phyloP scores from a whole-genome alignment of 371 early-diverging fungal species.

The Sporodiniella umbellata region DNA sequence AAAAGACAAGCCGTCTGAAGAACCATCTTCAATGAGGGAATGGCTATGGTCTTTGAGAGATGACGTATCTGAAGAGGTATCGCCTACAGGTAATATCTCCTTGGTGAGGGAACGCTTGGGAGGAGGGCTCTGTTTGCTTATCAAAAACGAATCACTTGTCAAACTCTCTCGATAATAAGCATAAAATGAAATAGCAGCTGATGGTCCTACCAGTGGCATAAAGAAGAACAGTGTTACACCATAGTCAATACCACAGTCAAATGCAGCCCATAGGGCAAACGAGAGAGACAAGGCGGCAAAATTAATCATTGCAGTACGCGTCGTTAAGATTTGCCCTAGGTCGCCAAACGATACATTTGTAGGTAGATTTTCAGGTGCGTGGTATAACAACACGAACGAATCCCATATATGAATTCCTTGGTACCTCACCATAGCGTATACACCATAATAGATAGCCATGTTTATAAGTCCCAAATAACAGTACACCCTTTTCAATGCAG shows the following conservation, averaged over 20 bases:
- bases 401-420: constrained; percentile 19
- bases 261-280: constrained; percentile 16
- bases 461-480: constrained; percentile 19
- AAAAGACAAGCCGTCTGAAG: too few relatives aligned
- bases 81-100: too few relatives aligned
- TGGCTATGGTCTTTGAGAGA: too few relatives aligned
- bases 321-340: constrained; percentile 7
- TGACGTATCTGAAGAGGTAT: too few relatives aligned
- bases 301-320: constrained; percentile 14
- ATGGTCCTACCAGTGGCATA: constrained; percentile 17
- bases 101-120: too few relatives aligned
- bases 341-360: constrained; percentile 10
- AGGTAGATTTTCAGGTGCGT: constrained; percentile 16
- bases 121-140: too few relatives aligned
- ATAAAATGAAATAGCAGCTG: constrained; percentile 17
- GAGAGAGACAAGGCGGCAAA: constrained; percentile 1
- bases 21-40: too few relatives aligned
- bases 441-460: constrained; percentile 10
- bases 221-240: not conserved
- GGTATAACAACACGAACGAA: constrained; percentile 12
- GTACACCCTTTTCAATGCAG: constrained; percentile 15
- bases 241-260: constrained; percentile 6
- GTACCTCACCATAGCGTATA: not conserved
- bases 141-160: not conserved
- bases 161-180: constrained; percentile 20